Percentiles rank a stretch among this genome's conserved stretches.
Conservation (phyloP, 306 rosid genomes). For the Medicago arabica region DNA sequence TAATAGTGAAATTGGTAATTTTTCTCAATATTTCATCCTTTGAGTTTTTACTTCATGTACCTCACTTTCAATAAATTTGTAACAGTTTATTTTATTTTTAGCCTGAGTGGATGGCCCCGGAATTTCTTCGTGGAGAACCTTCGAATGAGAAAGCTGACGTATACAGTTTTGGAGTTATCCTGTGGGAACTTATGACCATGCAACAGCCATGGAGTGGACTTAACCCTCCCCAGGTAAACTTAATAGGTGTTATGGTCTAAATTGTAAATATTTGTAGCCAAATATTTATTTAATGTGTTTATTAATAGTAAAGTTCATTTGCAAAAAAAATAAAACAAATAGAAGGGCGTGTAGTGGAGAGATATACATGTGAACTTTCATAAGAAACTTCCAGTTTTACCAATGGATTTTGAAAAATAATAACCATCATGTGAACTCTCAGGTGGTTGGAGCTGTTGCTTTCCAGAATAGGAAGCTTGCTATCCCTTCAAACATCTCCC, state of each 20-base stretch:
- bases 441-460: slow-evolving; percentile 99
- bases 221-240: slow-evolving; percentile 82
- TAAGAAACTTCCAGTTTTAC: slow-evolving; percentile 27
- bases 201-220: slow-evolving; percentile 97
- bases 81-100: slow-evolving; percentile 68
- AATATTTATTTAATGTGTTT: slow-evolving; percentile 31
- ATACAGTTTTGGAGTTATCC: slow-evolving; percentile 91
- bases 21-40: slow-evolving; percentile 50
- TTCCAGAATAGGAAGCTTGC: slow-evolving; percentile 89
- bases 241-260: slow-evolving; percentile 31
- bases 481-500: slow-evolving; percentile 77
- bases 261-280: slow-evolving; percentile 25
- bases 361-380: slow-evolving; percentile 11
- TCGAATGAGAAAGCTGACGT: slow-evolving; percentile 96
- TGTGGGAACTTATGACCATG: slow-evolving; percentile 94
- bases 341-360: not conserved
- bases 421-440: slow-evolving; percentile 38
- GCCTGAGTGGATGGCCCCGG: slow-evolving; percentile 99
- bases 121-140: slow-evolving; percentile 97
- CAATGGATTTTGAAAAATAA: slow-evolving; percentile 16
- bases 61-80: slow-evolving; percentile 48
- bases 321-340: not conserved
- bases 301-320: not conserved
- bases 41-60: slow-evolving; percentile 51
- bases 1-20: slow-evolving; percentile 45